These are phyloP conservation scores for Cercospora sesami DNA, from an alignment of 2,329 filamentous ascomycete species.

Conservation along the genomic window DNA sequence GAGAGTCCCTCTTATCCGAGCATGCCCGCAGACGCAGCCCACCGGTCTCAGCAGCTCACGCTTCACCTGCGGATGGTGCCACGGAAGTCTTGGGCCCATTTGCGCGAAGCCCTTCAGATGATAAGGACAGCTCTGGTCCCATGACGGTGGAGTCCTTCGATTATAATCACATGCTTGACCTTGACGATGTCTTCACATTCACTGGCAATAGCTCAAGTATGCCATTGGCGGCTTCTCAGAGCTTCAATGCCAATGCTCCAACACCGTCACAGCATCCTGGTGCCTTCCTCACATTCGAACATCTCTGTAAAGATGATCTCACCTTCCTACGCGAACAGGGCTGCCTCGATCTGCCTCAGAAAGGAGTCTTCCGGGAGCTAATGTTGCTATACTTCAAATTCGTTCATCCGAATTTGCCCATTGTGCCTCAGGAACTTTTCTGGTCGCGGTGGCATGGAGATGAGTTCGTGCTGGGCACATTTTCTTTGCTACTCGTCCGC, in stretches of 20 bases:
- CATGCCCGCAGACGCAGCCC: constrained; percentile 18
- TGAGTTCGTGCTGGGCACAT: constrained; percentile 9
- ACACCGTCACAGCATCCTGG: background rate
- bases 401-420: constrained; percentile 23
- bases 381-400: constrained; percentile 22
- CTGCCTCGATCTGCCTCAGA: constrained; percentile 22
- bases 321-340: constrained; percentile 19
- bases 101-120: constrained; percentile 13
- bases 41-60: constrained; percentile 7
- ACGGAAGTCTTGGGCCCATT: constrained; percentile 16
- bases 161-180: constrained; percentile 24
- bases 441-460: constrained; percentile 21
- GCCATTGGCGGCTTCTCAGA: constrained; percentile 12
- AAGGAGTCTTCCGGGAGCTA: constrained; percentile 13
- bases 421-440: constrained; percentile 20
- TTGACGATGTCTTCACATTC: constrained; percentile 29
- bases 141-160: constrained; percentile 19
- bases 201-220: constrained; percentile 22
- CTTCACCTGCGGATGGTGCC: constrained; percentile 12
- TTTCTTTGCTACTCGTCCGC: constrained; percentile 18
- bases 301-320: constrained; percentile 14
- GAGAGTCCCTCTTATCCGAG: constrained; percentile 22
- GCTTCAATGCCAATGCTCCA: constrained; percentile 15
- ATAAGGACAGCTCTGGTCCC: constrained; percentile 13
- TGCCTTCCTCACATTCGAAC: background rate